Evolutionary conservation across 2,329 filamentous ascomycete genomes (phyloP).

Genomic region (Setomelanomma holmii): DNA sequence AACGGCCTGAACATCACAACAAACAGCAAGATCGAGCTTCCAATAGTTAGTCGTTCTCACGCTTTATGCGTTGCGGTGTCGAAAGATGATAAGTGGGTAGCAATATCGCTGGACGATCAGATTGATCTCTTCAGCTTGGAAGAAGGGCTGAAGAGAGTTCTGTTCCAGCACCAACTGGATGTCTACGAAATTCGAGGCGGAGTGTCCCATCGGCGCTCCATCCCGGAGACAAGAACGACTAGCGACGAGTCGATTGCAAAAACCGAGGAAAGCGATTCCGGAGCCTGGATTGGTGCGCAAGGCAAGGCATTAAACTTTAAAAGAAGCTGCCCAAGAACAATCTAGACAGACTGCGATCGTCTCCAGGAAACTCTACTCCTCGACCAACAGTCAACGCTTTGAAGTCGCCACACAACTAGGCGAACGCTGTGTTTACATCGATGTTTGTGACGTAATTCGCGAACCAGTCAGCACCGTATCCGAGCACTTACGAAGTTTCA

Average conservation of each 20-base stretch:
- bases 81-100: constrained; percentile 29
- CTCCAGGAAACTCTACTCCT: constrained; percentile 44
- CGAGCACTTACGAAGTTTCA: constrained; percentile 35
- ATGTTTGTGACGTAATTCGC: constrained; percentile 34
- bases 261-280: constrained; percentile 13
- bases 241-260: constrained; percentile 18
- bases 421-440: constrained; percentile 37
- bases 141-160: constrained; percentile 22
- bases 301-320: constrained; percentile 22
- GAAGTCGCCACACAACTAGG: constrained; percentile 45
- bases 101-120: constrained; percentile 27
- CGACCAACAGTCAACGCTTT: constrained; percentile 40
- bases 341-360: constrained; percentile 33
- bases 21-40: constrained; percentile 23
- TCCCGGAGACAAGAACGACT: constrained; percentile 21
- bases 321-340: constrained; percentile 40
- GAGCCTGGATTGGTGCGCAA: constrained; percentile 27
- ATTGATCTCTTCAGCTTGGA: constrained; percentile 30
- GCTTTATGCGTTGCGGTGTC: constrained; percentile 30
- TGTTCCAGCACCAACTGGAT: constrained; percentile 35
- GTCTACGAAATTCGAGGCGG: constrained; percentile 33
- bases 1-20: constrained; percentile 28
- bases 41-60: constrained; percentile 13
- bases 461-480: constrained; percentile 34
- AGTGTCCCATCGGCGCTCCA: constrained; percentile 25